Percentiles rank a stretch among this genome's conserved stretches.
phyloP scores from a whole-genome alignment of 495 filamentous ascomycete genomes.

The Penicillium cataractarum region DNA sequence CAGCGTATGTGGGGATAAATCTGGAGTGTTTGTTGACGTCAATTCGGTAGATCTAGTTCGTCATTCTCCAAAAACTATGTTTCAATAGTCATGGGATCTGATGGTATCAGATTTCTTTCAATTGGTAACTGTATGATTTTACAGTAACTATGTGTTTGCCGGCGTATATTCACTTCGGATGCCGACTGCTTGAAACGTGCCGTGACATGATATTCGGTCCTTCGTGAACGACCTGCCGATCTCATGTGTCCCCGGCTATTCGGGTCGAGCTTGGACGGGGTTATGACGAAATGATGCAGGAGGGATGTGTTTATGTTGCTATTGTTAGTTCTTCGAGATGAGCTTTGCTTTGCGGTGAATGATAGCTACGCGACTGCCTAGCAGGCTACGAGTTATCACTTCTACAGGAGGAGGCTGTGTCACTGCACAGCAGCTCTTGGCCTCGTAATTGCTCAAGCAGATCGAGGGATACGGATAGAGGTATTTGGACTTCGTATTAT shows the following conservation, averaged over 20 bases:
- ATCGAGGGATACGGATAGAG: background rate
- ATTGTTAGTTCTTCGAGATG: slow-evolving; percentile 1
- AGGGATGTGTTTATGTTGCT: slow-evolving; percentile 8
- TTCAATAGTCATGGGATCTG: background rate
- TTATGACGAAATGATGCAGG: background rate
- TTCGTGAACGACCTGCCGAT: slow-evolving; percentile 15
- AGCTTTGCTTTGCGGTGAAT: background rate
- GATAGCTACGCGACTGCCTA: background rate
- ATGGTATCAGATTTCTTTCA: background rate
- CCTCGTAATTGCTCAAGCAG: slow-evolving; percentile 1
- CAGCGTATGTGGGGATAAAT: background rate
- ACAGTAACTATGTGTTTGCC: background rate
- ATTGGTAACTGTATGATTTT: background rate
- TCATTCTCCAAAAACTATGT: background rate
- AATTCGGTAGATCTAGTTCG: background rate
- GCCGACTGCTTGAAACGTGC: background rate
- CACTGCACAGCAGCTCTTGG: background rate
- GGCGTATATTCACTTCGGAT: slow-evolving; percentile 6
- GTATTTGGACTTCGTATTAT: background rate
- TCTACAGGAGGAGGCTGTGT: slow-evolving; percentile 1
- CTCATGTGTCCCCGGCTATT: background rate
- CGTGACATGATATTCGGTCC: slow-evolving; percentile 2
- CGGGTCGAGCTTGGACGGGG: background rate
- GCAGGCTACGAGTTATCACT: slow-evolving; percentile 1
- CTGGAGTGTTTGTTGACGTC: slow-evolving; percentile 4